These are phyloP conservation scores for Candida rishiriensis DNA, from an alignment of 805 yeast genomes.

Conservation along the genomic window DNA sequence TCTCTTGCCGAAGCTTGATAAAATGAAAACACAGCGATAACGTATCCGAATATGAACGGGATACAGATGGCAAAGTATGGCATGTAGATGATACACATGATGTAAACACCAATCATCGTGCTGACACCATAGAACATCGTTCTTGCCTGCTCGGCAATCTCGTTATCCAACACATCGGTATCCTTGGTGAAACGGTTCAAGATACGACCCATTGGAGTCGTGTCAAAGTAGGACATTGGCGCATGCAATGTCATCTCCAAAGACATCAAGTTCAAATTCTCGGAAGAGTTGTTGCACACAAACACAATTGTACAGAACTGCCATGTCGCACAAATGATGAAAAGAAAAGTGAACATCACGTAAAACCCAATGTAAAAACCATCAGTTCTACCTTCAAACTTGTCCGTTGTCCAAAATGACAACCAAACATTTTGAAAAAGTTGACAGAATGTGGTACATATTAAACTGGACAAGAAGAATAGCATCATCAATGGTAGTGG, in stretches of 20 bases:
- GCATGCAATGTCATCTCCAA: conserved; percentile 54
- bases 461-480: conserved; percentile 19
- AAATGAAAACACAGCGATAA: conserved; percentile 42
- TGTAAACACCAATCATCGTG: conserved; percentile 56
- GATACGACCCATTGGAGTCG: conserved; percentile 84
- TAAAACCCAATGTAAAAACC: conserved; percentile 72
- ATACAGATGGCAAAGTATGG: conserved; percentile 73
- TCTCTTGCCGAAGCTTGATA: conserved; percentile 75
- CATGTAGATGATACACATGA: conserved; percentile 62
- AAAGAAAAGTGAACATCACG: conserved; percentile 52
- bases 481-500: conserved; percentile 29
- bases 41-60: conserved; percentile 45
- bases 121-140: conserved; percentile 51
- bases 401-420: conserved; percentile 70
- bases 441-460: conserved; percentile 44
- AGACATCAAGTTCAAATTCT: conserved; percentile 55
- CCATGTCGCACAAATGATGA: conserved; percentile 38
- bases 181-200: conserved; percentile 85
- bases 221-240: conserved; percentile 80
- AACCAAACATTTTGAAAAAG: conserved; percentile 73
- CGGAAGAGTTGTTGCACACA: conserved; percentile 50
- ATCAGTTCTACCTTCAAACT: conserved; percentile 41
- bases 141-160: conserved; percentile 65
- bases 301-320: conserved; percentile 46
- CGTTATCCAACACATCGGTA: conserved; percentile 79